phyloP scores from a whole-genome alignment of 306 rosid species.

The Pterocarpus macrocarpus region DNA sequence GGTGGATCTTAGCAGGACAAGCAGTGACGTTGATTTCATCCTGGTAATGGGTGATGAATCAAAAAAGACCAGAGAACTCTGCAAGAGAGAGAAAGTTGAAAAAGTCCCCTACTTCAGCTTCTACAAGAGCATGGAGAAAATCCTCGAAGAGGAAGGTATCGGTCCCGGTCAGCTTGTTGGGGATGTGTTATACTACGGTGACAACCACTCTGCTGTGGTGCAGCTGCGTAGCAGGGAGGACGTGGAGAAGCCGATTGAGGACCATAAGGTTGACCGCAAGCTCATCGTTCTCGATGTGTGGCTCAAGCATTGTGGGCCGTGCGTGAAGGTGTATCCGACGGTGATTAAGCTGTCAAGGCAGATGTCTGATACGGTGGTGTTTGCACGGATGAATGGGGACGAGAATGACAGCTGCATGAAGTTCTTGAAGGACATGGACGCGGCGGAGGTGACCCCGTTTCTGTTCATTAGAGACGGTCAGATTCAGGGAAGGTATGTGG shows the following conservation, averaged over 20 bases:
- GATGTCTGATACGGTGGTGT: conserved; percentile 77
- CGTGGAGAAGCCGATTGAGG: conserved; percentile 77
- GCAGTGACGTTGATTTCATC: conserved; percentile 81
- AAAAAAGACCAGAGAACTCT: conserved; percentile 68
- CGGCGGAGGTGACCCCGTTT: conserved; percentile 83
- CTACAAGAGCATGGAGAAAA: conserved; percentile 85
- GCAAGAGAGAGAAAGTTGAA: conserved; percentile 72
- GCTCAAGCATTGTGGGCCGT: conserved; percentile 92
- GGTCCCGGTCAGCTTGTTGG: conserved; percentile 78
- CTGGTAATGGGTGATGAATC: conserved; percentile 85
- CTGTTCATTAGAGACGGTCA: conserved; percentile 86
- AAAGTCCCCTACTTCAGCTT: conserved; percentile 90
- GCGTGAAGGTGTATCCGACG: conserved; percentile 95
- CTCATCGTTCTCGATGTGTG: conserved; percentile 94
- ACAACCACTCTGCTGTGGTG: conserved; percentile 78
- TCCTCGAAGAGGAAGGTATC: conserved; percentile 92
- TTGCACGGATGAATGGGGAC: conserved; percentile 94
- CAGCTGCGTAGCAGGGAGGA: conserved; percentile 78
- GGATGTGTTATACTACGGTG: conserved; percentile 91
- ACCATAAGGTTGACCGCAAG: conserved; percentile 66
- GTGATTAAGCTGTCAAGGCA: conserved; percentile 79
- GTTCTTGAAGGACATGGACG: conserved; percentile 86
- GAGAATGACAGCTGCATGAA: conserved; percentile 90
- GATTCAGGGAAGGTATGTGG: conserved; percentile 87
- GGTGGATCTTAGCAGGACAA: conserved; percentile 79